Percentiles rank a stretch among this genome's conserved stretches.
phyloP scores from a whole-genome alignment of 169 alveolate species.

The Plasmodium billcollinsi region DNA sequence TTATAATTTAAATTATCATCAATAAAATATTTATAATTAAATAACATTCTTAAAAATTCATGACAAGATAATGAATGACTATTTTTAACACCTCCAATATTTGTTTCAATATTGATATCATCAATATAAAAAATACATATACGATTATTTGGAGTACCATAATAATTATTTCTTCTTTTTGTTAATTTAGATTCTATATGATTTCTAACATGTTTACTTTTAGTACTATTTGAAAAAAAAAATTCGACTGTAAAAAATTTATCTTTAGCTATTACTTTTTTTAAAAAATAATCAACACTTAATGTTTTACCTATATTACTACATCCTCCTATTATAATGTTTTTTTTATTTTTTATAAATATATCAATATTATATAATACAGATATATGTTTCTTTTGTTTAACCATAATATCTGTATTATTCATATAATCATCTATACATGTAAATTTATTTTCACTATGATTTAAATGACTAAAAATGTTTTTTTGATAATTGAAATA shows the following conservation, averaged over 20 bases:
- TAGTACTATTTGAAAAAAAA: constrained; percentile 58
- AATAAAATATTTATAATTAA: constrained; percentile 64
- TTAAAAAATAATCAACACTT: constrained; percentile 55
- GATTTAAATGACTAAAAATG: constrained; percentile 45
- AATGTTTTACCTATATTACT: constrained; percentile 66
- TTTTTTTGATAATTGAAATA: constrained; percentile 68
- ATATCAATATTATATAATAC: constrained; percentile 63
- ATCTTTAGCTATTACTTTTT: constrained; percentile 52
- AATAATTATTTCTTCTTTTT: constrained; percentile 53
- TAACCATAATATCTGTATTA: constrained; percentile 37
- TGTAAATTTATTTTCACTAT: constrained; percentile 54
- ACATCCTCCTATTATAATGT: constrained; percentile 60
- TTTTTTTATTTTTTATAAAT: constrained; percentile 67
- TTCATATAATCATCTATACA: constrained; percentile 52
- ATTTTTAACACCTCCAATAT: constrained; percentile 12
- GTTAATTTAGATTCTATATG: constrained; percentile 66
- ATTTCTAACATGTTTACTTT: constrained; percentile 73
- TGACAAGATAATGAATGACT: constrained; percentile 66
- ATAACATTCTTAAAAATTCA: constrained; percentile 62
- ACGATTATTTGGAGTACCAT: constrained; percentile 61
- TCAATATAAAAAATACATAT: constrained; percentile 69
- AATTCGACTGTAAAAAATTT: constrained; percentile 61
- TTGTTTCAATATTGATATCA: constrained; percentile 67
- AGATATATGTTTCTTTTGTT: constrained; percentile 63
- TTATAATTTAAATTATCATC: constrained; percentile 34